Percentiles rank a stretch among this genome's conserved stretches.
Conservation (phyloP, 2,329 filamentous ascomycete species). For the Amylocarpus encephaloides region DNA sequence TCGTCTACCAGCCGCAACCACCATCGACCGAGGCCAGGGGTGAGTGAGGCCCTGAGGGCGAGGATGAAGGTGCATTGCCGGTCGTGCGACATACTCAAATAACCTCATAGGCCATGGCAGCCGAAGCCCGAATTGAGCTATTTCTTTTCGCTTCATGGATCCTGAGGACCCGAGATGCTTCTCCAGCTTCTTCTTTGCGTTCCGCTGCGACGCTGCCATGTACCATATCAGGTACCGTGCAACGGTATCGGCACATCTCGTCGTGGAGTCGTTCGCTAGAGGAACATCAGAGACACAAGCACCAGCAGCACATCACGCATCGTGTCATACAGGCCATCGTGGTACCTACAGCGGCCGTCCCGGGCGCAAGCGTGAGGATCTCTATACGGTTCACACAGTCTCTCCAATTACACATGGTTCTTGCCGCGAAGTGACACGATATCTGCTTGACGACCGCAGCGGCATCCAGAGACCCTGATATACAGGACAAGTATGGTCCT, state of each 20-base stretch:
- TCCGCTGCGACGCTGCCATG: too few species aligned
- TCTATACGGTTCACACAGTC: background rate
- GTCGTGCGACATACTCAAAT: background rate
- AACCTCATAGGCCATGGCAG: background rate
- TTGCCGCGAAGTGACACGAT: conserved; percentile 9
- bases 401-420: background rate
- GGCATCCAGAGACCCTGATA: background rate
- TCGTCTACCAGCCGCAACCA: background rate
- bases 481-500: background rate
- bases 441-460: background rate
- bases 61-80: conserved; percentile 1
- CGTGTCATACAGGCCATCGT: background rate
- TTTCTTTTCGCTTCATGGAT: background rate
- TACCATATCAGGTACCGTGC: too few species aligned
- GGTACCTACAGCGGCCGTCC: background rate
- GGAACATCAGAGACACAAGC: background rate
- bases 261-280: background rate
- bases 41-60: background rate
- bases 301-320: background rate
- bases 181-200: background rate
- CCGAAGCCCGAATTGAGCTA: background rate
- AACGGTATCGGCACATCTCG: too few species aligned
- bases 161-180: background rate
- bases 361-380: background rate
- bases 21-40: background rate